Percentiles rank a stretch among this genome's conserved stretches.
These are phyloP conservation scores for Quercus cerris DNA, from an alignment of 306 rosid genomes.

Conservation along the genomic window DNA sequence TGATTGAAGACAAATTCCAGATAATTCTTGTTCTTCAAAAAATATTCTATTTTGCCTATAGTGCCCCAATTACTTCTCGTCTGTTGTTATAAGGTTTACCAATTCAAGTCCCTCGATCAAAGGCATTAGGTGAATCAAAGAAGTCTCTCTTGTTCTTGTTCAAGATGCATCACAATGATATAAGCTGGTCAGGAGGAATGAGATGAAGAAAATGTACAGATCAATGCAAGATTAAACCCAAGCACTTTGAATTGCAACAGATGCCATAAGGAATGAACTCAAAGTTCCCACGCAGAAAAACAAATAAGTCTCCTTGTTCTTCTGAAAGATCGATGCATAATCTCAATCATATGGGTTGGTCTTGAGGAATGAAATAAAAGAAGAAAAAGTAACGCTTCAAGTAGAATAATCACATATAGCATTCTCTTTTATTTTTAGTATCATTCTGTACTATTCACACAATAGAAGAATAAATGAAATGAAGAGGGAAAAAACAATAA, in stretches of 20 bases:
- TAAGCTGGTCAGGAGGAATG: no score
- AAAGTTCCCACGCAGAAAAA: neutral
- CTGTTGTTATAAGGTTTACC: neutral
- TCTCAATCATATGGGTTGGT: no score
- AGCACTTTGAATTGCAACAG: slow-evolving; percentile 67
- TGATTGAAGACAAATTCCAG: neutral
- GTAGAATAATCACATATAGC: no score
- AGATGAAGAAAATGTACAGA: neutral
- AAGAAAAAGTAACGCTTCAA: no score
- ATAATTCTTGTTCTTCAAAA: neutral
- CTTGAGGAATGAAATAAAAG: no score
- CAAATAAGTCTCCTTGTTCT: no score
- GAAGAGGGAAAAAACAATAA: no score
- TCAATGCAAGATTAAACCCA: slow-evolving; percentile 15
- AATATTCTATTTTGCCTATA: neutral
- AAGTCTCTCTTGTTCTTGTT: neutral
- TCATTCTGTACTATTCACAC: no score
- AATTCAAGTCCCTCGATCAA: neutral
- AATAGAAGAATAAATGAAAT: no score
- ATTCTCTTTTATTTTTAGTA: no score
- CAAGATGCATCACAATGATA: no score
- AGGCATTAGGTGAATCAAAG: neutral
- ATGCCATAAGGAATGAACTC: slow-evolving; percentile 46
- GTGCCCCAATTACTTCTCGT: neutral
- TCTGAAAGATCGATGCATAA: no score